These are phyloP conservation scores for Microdochium paspali DNA, from an alignment of 2,329 filamentous ascomycete genomes.

Conservation along the genomic window DNA sequence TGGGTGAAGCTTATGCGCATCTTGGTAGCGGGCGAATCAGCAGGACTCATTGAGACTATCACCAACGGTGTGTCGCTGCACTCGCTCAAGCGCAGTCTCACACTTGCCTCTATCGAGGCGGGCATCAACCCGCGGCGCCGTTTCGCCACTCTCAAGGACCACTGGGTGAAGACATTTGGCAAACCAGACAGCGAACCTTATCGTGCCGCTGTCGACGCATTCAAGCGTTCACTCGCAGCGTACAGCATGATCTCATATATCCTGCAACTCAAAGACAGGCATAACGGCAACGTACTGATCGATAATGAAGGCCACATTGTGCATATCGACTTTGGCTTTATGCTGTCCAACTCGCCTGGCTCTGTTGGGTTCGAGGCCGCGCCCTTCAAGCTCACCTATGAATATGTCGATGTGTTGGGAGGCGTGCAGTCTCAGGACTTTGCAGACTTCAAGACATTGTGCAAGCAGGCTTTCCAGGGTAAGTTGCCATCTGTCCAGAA, in stretches of 20 bases:
- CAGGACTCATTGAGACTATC: conserved; percentile 78
- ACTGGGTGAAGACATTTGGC: conserved; percentile 74
- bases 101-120: conserved; percentile 62
- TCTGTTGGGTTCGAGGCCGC: conserved; percentile 80
- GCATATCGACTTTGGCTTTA: conserved; percentile 85
- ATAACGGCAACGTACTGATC: conserved; percentile 80
- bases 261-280: conserved; percentile 75
- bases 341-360: conserved; percentile 79
- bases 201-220: conserved; percentile 64
- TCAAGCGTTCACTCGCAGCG: conserved; percentile 72
- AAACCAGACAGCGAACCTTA: conserved; percentile 60
- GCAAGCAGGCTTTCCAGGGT: conserved; percentile 79
- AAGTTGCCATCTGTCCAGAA: conserved; percentile 13
- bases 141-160: conserved; percentile 72
- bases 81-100: conserved; percentile 73
- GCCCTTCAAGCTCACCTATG: conserved; percentile 77
- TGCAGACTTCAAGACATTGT: conserved; percentile 66
- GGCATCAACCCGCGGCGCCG: conserved; percentile 65
- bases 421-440: conserved; percentile 62
- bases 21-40: conserved; percentile 75
- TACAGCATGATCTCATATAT: conserved; percentile 82
- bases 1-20: conserved; percentile 88
- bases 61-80: conserved; percentile 83
- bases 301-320: conserved; percentile 81
- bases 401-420: conserved; percentile 77